Base-by-base conservation (phyloP, 2,329 filamentous ascomycete genomes). In the Phyllosticta citriasiana region DNA sequence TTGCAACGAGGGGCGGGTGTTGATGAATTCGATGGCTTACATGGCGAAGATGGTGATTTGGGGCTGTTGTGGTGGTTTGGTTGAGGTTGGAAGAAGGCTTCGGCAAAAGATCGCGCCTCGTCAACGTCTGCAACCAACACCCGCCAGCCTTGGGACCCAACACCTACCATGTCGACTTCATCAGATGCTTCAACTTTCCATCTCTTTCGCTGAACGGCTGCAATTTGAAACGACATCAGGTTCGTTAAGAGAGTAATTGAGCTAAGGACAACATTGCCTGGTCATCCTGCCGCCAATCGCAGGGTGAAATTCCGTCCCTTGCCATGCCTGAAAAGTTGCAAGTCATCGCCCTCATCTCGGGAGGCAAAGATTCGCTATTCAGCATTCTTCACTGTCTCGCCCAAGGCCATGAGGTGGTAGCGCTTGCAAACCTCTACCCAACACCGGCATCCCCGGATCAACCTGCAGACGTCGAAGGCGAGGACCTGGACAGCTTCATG, bases 401-500 rank as follows among this genome's bases (percentile, higher is more conserved):
- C 63, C 89, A 96, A 72, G 91, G 90, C 25, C 93, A 97, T 74
- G 82, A 82, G 64, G 79, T 99, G 55, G 84, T 97, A 57, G 94
- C 94, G 7, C 79, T 99, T 55, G 94, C 90, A 57, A 99, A 99
- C 74, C 79, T 99, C 60, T 83, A 92, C 71, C 93, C 91, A 16
- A 8, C 65, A 62, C 51, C 61, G 8, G 61, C 67, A 55, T 66
- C 64, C 10, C 71, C 78, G 55, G 63, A 61, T 9, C 61, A 33
- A 64, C 40, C 40, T 6, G 40, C 40, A n/a, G 73, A 71, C 27
- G 71, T 73, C 4, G 78, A 81, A 40, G 78, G 80, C 64, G 76
- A 81, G 61, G 89, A 97, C 73, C 81, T 96, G 67, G 91, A 99
- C 75, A 97, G 92, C 77, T 97, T 94, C 85, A 99, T 99, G 94